Conservation (phyloP, 371 early-diverging fungal genomes). For the Zopfochytrium polystomum region DNA sequence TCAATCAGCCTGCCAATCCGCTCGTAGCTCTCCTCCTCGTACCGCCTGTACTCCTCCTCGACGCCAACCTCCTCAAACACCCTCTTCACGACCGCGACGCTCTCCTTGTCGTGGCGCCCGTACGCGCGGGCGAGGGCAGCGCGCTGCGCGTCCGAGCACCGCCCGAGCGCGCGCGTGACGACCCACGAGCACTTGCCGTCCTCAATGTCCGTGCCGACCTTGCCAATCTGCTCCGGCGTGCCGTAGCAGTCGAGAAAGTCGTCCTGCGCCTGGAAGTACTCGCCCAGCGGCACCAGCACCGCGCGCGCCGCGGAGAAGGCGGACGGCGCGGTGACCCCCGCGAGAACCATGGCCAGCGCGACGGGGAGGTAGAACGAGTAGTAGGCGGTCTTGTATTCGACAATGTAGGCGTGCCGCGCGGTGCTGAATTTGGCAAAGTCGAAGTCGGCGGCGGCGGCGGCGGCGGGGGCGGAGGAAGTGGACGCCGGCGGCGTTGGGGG, state of each 20-base stretch:
- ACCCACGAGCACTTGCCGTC: constrained; percentile 99
- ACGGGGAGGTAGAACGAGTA: constrained; percentile 98
- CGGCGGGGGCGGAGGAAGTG: no score
- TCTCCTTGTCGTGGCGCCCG: constrained; percentile 74
- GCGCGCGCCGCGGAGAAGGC: constrained; percentile 77
- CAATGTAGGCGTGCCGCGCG: constrained; percentile 88
- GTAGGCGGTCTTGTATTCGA: constrained; percentile 96
- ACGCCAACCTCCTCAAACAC: constrained; percentile 78
- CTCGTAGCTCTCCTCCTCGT: constrained; percentile 79
- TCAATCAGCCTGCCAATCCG: constrained; percentile 70
- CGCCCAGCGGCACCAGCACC: constrained; percentile 89
- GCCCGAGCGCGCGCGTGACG: constrained; percentile 83
- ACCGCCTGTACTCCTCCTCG: constrained; percentile 71
- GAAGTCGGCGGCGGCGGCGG: constrained; percentile 86
- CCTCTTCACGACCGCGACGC: constrained; percentile 76
- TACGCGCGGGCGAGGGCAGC: constrained; percentile 78
- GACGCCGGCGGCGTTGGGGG: no score
- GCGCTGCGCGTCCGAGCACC: constrained; percentile 76
- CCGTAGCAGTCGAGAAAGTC: constrained; percentile 92
- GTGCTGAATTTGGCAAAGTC: constrained; percentile 86
- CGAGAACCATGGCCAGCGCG: constrained; percentile 87
- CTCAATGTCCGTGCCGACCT: constrained; percentile 97
- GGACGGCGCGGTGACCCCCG: constrained; percentile 69
- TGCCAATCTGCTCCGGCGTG: constrained; percentile 87
- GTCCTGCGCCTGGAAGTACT: constrained; percentile 97